Evolutionary conservation across 169 alveolate genomes (phyloP).

Genomic region (Cryptosporidium sp.): DNA sequence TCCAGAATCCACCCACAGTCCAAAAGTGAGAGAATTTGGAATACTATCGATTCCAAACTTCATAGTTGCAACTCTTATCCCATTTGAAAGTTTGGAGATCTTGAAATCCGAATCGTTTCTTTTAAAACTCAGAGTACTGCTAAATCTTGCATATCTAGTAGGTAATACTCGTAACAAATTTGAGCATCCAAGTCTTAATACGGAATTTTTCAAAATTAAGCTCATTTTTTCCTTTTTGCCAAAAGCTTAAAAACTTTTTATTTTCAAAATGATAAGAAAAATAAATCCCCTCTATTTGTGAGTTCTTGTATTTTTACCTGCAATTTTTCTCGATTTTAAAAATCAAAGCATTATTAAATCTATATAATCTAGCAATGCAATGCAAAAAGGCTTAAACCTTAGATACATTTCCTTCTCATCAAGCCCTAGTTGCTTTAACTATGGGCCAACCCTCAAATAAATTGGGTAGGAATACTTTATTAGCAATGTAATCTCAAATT

Average conservation of each 20-base stretch:
- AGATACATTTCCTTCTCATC: background rate
- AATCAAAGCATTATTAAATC: background rate
- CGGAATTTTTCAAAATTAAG: background rate
- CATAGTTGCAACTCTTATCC: slow-evolving; percentile 91
- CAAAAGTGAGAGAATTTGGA: slow-evolving; percentile 89
- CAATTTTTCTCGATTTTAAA: background rate
- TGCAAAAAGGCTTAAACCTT: background rate
- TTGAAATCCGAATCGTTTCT: slow-evolving; percentile 33
- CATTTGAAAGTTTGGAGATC: slow-evolving; percentile 85
- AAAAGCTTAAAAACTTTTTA: background rate
- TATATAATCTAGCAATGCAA: background rate
- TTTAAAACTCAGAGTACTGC: background rate
- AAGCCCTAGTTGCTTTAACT: background rate
- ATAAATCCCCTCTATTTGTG: background rate
- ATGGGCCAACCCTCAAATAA: background rate
- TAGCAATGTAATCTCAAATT: background rate
- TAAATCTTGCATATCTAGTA: background rate
- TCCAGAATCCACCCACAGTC: slow-evolving; percentile 96
- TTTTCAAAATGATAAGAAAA: background rate
- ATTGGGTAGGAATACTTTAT: background rate
- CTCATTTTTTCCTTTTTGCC: background rate
- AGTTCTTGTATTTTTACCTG: background rate
- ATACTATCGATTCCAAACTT: slow-evolving; percentile 77
- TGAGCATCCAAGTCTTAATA: background rate
- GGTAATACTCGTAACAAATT: background rate